phyloP scores from a whole-genome alignment of 768 basidiomycete species.

The Agrocybe pediades region DNA sequence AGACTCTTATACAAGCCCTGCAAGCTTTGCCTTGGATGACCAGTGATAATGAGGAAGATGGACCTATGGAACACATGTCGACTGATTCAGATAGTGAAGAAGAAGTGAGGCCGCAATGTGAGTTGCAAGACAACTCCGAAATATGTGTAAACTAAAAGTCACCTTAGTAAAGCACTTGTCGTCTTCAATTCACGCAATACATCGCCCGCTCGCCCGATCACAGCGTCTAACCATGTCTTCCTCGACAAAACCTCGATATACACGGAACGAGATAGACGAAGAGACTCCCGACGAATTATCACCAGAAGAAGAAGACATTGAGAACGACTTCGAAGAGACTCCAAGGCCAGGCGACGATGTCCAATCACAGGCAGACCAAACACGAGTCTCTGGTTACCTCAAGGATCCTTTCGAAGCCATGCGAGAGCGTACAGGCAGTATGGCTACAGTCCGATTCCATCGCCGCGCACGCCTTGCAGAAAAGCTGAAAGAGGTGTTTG shows the following conservation, averaged over 20 bases:
- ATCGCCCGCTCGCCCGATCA: conserved; percentile 76
- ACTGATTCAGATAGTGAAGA: conserved; percentile 68
- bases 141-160: too few species aligned
- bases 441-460: conserved; percentile 71
- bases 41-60: conserved; percentile 70
- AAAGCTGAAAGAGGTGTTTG: conserved; percentile 89
- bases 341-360: conserved; percentile 35
- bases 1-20: conserved; percentile 86
- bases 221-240: conserved; percentile 40
- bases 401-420: conserved; percentile 24
- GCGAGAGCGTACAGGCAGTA: conserved; percentile 55
- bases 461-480: conserved; percentile 77
- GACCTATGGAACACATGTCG: conserved; percentile 40
- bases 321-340: conserved; percentile 63
- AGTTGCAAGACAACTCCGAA: too few species aligned
- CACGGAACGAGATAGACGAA: conserved; percentile 26
- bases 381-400: not conserved
- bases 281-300: conserved; percentile 21
- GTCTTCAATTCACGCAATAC: conserved; percentile 87
- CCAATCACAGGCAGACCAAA: conserved; percentile 6
- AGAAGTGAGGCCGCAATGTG: conserved; percentile 52
- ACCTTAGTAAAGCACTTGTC: conserved; percentile 59
- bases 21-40: conserved; percentile 83
- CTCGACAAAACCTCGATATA: conserved; percentile 19
- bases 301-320: conserved; percentile 26